Evolutionary conservation across 306 rosid species (phyloP).

Genomic region (Citrullus amarus): DNA sequence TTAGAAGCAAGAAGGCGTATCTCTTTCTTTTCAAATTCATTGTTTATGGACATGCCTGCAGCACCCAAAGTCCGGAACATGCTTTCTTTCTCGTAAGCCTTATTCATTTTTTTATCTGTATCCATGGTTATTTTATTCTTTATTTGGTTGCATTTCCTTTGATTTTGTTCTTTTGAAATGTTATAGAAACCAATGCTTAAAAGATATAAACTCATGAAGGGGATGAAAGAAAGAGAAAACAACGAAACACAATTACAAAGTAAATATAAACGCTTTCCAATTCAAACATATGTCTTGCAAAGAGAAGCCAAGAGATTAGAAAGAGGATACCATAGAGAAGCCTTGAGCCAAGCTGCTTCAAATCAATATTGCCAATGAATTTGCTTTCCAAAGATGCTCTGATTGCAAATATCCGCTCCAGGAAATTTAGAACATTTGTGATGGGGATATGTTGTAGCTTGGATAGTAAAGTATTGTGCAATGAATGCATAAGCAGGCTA

Average conservation of each 20-base stretch:
- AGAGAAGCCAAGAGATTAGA: not conserved
- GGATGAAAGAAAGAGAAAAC: not conserved
- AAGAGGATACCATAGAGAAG: not conserved
- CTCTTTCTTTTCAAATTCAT: conserved; percentile 87
- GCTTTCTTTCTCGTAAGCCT: conserved; percentile 97
- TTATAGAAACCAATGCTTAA: not conserved
- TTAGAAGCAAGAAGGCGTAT: conserved; percentile 94
- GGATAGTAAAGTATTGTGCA: too few species aligned
- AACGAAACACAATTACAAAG: not conserved
- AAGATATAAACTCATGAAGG: not conserved
- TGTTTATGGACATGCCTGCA: conserved; percentile 91
- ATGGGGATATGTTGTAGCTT: too few species aligned
- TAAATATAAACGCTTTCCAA: not conserved
- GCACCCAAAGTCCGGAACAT: conserved; percentile 97
- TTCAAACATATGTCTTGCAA: not conserved
- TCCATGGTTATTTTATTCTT: not conserved
- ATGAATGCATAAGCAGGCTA: too few species aligned
- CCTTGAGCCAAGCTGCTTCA: not conserved
- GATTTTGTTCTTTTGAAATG: not conserved
- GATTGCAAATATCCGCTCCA: not conserved
- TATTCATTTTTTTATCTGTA: not conserved
- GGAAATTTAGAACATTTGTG: too few species aligned
- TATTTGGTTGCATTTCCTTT: not conserved
- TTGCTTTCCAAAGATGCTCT: not conserved
- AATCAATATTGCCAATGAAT: not conserved